Evolutionary conservation across 2,329 filamentous ascomycete species (phyloP), one percentile per base, ranked within the genome.

Genomic region (Neoscytalidium dimidiatum): DNA sequence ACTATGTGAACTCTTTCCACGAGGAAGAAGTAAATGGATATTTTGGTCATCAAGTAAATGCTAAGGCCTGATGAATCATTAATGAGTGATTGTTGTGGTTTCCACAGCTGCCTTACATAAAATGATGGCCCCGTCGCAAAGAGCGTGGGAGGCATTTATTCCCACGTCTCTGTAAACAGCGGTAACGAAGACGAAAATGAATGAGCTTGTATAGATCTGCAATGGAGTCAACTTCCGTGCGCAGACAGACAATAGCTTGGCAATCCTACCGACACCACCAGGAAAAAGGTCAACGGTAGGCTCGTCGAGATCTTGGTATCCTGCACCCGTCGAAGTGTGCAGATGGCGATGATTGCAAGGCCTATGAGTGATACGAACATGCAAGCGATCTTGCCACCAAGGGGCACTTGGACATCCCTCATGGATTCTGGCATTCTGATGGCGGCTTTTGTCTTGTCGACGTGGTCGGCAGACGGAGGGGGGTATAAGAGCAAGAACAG

Each of bases 1-100:
- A 62, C 58, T n/a, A 62, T 41, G 17, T 62, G 19, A n/a, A 48
- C 29, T 23, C 46, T 11, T n/a, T 62, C 58, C 1, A 62, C 46
- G 13, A 62, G 28, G 19, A 62, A 62, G 19, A 62, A 11, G 13
- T 48, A 62, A 11, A 62, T 26, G 28, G 5, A 17, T 31, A 28
- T 6, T 23, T 62, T 62, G 7, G 43, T 49, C n/a, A 51, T 3
- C 26, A 49, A 33, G 28, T 62, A 62, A 3, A 62, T 9, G 17
- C 21, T 38, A 2, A 62, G 46, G 43, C 58, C 53, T 58, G 33
- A 9, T n/a, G 9, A 19, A 9, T n/a, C 2, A 14, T 58, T n/a
- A 44, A 38, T n/a, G 13, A 13, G 14, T 4, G 13, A 2, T 21
- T n/a, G 33, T 13, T 9, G 6, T 9, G 11, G 2, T 19, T n/a